Conservation (phyloP, 2,329 filamentous ascomycete species). For the Cadophora malorum region DNA sequence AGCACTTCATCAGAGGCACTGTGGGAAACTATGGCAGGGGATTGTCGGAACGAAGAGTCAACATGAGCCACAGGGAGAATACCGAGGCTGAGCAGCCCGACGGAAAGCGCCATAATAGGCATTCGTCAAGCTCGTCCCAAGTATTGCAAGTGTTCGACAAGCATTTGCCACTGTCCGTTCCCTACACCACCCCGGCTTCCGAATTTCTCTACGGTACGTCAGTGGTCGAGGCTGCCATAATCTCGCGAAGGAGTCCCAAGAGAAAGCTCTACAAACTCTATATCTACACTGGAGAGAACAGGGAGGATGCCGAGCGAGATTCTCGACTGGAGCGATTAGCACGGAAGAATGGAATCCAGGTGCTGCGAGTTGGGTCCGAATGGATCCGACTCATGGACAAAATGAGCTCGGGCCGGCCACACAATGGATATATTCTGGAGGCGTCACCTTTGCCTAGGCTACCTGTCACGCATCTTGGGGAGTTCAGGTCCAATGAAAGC, state of each 20-base stretch:
- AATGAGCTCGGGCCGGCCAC: slow-evolving; percentile 81
- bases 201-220: slow-evolving; percentile 90
- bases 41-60: background rate
- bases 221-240: slow-evolving; percentile 80
- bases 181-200: slow-evolving; percentile 84
- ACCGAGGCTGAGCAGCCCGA: background rate
- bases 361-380: slow-evolving; percentile 63
- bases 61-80: background rate
- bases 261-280: slow-evolving; percentile 87
- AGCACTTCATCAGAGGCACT: background rate
- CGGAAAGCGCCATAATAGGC: background rate
- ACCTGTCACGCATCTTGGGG: slow-evolving; percentile 64
- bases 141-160: slow-evolving; percentile 30
- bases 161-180: slow-evolving; percentile 51
- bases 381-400: slow-evolving; percentile 78
- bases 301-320: slow-evolving; percentile 56
- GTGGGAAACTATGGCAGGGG: background rate
- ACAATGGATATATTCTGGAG: slow-evolving; percentile 91
- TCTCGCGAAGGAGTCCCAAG: slow-evolving; percentile 55
- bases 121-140: background rate
- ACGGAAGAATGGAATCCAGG: slow-evolving; percentile 54
- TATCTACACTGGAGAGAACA: slow-evolving; percentile 66
- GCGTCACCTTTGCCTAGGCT: slow-evolving; percentile 79
- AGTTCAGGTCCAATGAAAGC: slow-evolving; percentile 32
- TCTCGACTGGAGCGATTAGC: slow-evolving; percentile 55